A percentile compares a stretch with the other conserved stretches of the same genome.
Evolutionary conservation across 2,329 filamentous ascomycete genomes (phyloP).

Genomic region (Venturia oleaginea): DNA sequence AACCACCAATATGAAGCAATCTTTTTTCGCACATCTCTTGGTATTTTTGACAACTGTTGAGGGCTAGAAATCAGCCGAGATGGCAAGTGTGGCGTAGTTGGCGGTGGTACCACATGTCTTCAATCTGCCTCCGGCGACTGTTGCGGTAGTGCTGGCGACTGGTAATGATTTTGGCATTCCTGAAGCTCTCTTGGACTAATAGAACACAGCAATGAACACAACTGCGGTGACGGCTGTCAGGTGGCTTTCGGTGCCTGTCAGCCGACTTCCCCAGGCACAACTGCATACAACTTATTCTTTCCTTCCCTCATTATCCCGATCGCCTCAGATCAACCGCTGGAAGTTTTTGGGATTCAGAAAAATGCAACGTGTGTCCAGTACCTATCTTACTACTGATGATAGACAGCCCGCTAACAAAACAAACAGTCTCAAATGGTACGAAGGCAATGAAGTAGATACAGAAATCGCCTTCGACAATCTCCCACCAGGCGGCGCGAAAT

Average conservation of each 20-base stretch:
- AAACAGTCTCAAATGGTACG: background rate
- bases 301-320: background rate
- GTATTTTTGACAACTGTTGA: background rate
- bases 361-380: background rate
- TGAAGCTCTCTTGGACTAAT: background rate
- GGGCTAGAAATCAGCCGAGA: background rate
- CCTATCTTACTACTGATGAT: too few species aligned
- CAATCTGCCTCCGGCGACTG: background rate
- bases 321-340: background rate
- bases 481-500: background rate
- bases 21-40: background rate
- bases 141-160: background rate
- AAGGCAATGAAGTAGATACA: background rate
- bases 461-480: background rate
- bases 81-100: background rate
- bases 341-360: background rate
- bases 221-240: background rate
- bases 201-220: background rate
- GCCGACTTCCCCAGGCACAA: background rate
- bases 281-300: background rate
- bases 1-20: background rate
- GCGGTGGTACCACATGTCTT: background rate
- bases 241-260: background rate
- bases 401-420: background rate
- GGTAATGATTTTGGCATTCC: background rate